Conservation (phyloP, 179 eudicot species). For the Beta lomatogona region DNA sequence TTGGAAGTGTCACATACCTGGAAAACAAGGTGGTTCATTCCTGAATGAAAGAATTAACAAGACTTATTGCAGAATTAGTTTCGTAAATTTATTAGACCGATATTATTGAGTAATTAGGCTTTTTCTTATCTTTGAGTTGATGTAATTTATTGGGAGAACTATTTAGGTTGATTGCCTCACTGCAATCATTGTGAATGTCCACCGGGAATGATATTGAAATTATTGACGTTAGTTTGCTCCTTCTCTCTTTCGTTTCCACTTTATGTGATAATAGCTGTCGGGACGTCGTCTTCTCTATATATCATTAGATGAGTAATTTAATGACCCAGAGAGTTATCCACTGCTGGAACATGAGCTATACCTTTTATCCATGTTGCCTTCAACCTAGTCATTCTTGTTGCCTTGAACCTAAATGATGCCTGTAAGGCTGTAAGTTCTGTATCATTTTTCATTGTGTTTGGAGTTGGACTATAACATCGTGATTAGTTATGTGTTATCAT, state of each 20-base stretch:
- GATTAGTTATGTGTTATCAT: neutral
- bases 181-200: neutral
- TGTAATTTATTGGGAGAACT: neutral
- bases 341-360: neutral
- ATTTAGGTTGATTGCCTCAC: neutral
- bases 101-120: neutral
- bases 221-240: neutral
- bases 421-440: no score
- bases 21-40: neutral
- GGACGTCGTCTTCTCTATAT: neutral
- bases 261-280: neutral
- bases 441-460: neutral
- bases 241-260: constrained; percentile 4
- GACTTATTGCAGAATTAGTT: neutral
- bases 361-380: neutral
- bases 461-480: neutral
- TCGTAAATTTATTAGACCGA: no score
- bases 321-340: neutral
- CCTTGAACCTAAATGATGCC: no score
- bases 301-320: neutral
- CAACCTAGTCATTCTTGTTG: no score
- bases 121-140: constrained; percentile 1
- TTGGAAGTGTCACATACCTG: neutral
- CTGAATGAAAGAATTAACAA: neutral
- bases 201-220: neutral